These are phyloP conservation scores for Gloeostereum incarnatum DNA, from an alignment of 768 basidiomycete species.

Conservation along the genomic window DNA sequence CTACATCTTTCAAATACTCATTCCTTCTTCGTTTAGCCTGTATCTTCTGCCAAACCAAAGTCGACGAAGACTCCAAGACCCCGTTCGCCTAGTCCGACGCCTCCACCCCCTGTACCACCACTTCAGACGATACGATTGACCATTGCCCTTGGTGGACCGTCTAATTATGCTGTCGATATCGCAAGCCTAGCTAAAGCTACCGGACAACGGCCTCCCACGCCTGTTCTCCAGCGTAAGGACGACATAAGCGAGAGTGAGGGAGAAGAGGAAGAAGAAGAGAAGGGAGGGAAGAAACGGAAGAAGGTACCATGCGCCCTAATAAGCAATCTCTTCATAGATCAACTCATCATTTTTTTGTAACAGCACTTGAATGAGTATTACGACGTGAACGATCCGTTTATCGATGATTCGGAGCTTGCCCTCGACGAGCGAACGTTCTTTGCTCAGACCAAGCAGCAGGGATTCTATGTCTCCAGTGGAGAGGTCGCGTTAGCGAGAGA, in stretches of 20 bases:
- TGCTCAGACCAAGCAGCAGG: conserved; percentile 85
- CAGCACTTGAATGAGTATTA: conserved; percentile 63
- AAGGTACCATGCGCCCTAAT: conserved; percentile 20
- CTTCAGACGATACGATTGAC: conserved; percentile 59
- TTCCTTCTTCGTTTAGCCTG: conserved; percentile 12
- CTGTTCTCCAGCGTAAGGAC: conserved; percentile 23
- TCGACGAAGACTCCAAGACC: conserved; percentile 32
- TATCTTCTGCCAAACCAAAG: conserved; percentile 42
- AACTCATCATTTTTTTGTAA: conserved; percentile 9
- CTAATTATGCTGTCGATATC: conserved; percentile 70
- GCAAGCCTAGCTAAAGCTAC: conserved; percentile 45
- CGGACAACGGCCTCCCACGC: conserved; percentile 57
- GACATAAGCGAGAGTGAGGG: conserved; percentile 52
- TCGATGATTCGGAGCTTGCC: conserved; percentile 92
- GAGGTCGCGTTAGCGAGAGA: conserved; percentile 83
- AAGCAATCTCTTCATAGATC: no score
- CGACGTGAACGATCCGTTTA: conserved; percentile 88
- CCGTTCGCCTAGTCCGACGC: conserved; percentile 51
- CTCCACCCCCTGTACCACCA: conserved; percentile 38
- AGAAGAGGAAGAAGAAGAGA: conserved; percentile 24
- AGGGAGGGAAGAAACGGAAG: conserved; percentile 20
- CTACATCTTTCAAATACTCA: background rate
- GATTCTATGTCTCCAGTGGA: conserved; percentile 87
- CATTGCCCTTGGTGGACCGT: conserved; percentile 62
- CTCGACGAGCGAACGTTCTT: conserved; percentile 88